A percentile compares a stretch with the other conserved stretches of the same genome.
Evolutionary conservation across 2,329 filamentous ascomycete species (phyloP).

Genomic region (Calonectria ilicicola): DNA sequence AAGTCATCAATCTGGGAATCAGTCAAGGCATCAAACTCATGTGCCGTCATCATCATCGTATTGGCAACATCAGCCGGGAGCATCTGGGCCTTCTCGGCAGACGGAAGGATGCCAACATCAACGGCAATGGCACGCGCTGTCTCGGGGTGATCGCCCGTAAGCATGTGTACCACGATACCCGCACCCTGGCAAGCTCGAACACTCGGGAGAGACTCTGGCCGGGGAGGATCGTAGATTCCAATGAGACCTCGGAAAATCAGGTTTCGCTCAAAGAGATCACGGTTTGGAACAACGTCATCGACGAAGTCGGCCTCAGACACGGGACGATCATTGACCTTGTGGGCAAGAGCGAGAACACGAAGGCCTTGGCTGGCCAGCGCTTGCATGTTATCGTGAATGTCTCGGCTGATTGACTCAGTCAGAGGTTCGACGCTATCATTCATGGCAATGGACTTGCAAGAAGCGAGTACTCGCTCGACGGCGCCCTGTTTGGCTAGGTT

Average conservation of each 20-base stretch:
- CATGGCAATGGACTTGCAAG: constrained; percentile 64
- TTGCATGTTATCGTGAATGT: constrained; percentile 75
- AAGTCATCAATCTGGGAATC: constrained; percentile 73
- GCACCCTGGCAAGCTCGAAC: constrained; percentile 68
- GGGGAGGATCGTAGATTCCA: constrained; percentile 76
- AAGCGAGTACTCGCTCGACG: constrained; percentile 74
- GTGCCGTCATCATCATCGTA: constrained; percentile 71
- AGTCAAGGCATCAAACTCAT: constrained; percentile 72
- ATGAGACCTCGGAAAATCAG: constrained; percentile 74
- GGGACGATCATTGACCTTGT: constrained; percentile 25
- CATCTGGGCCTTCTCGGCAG: constrained; percentile 48
- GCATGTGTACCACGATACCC: constrained; percentile 72
- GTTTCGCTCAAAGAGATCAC: constrained; percentile 59
- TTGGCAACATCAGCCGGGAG: constrained; percentile 64
- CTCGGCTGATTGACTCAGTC: constrained; percentile 54
- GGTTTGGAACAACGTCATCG: constrained; percentile 30
- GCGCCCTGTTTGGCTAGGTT: constrained; percentile 59
- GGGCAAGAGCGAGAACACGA: constrained; percentile 73
- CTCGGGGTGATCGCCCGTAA: constrained; percentile 72
- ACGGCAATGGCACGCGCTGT: constrained; percentile 71
- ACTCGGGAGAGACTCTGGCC: constrained; percentile 68
- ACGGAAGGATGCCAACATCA: constrained; percentile 69
- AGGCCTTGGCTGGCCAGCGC: constrained; percentile 71
- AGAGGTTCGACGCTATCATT: constrained; percentile 50
- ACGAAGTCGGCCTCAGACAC: constrained; percentile 45